Conservation (phyloP, 768 basidiomycete genomes). For the Suillus spraguei region DNA sequence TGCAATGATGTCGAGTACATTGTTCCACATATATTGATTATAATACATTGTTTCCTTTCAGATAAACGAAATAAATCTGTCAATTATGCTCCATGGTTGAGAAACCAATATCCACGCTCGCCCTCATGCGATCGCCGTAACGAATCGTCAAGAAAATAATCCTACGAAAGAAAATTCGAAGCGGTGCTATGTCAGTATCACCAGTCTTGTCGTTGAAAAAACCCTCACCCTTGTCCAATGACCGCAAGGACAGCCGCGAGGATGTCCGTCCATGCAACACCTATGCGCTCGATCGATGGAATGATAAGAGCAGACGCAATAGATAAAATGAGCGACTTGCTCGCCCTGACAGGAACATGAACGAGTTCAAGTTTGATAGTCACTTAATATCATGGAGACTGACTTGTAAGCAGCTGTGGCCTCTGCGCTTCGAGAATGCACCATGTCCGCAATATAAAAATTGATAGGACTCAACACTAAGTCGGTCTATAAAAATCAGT, state of each 20-base stretch:
- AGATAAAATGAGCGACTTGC: conserved; percentile 47
- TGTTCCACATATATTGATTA: background rate
- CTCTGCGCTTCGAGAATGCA: conserved; percentile 49
- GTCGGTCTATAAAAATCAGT: conserved; percentile 42
- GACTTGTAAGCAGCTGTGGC: conserved; percentile 52
- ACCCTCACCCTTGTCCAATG: conserved; percentile 49
- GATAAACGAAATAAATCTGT: background rate
- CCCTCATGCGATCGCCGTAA: conserved; percentile 54
- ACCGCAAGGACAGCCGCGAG: conserved; percentile 45
- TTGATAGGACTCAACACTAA: conserved; percentile 50
- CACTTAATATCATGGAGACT: conserved; percentile 15
- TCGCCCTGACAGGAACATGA: conserved; percentile 37
- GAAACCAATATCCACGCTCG: conserved; percentile 52
- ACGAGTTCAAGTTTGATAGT: background rate
- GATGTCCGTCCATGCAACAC: conserved; percentile 48
- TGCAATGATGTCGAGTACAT: background rate
- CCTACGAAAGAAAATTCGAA: conserved; percentile 29
- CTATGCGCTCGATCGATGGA: conserved; percentile 51
- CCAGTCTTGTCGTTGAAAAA: background rate
- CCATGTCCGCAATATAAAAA: conserved; percentile 58
- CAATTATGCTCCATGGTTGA: conserved; percentile 39
- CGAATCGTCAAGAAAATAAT: conserved; percentile 46
- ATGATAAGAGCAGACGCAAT: conserved; percentile 47
- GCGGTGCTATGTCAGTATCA: background rate
- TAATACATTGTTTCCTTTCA: background rate